Evolutionary conservation across 768 basidiomycete species (phyloP), one percentile per base, ranked within the genome.

Genomic region (Podaxis sp.): DNA sequence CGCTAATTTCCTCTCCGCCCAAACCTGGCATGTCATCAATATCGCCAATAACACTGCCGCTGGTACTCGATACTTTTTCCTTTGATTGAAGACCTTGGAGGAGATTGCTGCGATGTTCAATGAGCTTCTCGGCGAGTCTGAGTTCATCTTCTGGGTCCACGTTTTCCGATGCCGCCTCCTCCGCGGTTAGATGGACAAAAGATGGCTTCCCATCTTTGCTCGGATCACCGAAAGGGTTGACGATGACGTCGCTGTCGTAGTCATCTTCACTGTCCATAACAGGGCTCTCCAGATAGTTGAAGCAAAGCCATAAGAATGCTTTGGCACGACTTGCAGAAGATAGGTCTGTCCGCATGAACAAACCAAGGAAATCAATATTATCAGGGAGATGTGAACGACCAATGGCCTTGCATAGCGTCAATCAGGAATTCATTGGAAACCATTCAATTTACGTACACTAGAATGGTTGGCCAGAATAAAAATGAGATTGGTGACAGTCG

Each of bases 301-400:
- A 94, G 68, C 93, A 81, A 58, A 95, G 79, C 89, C 90, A 93
- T 28, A 96, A 82, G 71, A 96, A 93, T 2, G 88, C 90, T 47
- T 76, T 80, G 5, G 90, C 91, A 47, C 94, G 88, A 55, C 87
- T 85, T 5, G 73, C 70, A 1, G 93, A 93, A 6, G 91, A 86
- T 47, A 92, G 79, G 65, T 89, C 84, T 9, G 70, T 71, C 25
- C 90, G 88, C 54, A 90, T 77, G 73, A 95, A 95, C 59, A 95
- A 75, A 74, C 95, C 93, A 27, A 89, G 78, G 62, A 95, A 89
- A 66, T 90, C 88, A 42, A 89, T 63, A 32, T 81, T 82, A n/a
- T 83, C 78, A 44, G 89, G 82, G 66, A 94, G 91, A 73, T 92
- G 89, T 18, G 78, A 71, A 59, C 81, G 77, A 35, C 85, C 82